Conservation (phyloP, 768 basidiomycete species). For the Amanita muscaria region DNA sequence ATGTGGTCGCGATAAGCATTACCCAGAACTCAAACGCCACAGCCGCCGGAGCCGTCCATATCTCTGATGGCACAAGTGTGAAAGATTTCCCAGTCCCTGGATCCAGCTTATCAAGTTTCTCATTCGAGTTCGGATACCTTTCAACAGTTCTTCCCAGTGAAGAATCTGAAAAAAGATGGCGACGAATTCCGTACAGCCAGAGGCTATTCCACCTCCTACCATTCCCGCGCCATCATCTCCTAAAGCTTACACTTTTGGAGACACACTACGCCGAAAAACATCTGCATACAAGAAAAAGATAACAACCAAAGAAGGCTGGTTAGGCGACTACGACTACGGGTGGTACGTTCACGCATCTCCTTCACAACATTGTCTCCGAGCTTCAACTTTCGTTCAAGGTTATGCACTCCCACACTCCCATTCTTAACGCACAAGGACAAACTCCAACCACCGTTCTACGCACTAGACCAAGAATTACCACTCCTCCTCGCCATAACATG, state of each 20-base stretch:
- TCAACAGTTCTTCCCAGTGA: no score
- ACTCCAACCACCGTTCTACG: slow-evolving; percentile 63
- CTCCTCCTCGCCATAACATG: slow-evolving; percentile 63
- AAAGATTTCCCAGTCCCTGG: no score
- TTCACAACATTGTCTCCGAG: not conserved
- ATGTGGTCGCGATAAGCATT: no score
- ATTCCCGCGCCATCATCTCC: no score
- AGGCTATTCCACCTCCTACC: not conserved
- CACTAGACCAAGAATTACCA: slow-evolving; percentile 63
- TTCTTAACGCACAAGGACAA: slow-evolving; percentile 32
- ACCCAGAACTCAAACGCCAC: no score
- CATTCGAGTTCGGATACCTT: no score
- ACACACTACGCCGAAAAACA: not conserved
- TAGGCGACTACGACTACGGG: slow-evolving; percentile 77
- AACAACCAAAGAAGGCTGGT: slow-evolving; percentile 55
- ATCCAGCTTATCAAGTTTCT: no score
- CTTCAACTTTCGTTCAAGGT: slow-evolving; percentile 21
- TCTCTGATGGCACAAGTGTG: no score
- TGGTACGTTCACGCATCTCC: slow-evolving; percentile 26
- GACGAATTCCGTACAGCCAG: slow-evolving; percentile 1
- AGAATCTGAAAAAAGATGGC: not conserved
- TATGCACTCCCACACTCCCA: slow-evolving; percentile 63
- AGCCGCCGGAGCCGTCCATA: no score
- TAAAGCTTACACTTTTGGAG: not conserved
- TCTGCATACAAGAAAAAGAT: slow-evolving; percentile 22